These are phyloP conservation scores for Xanthoconium stramineum DNA, from an alignment of 768 basidiomycete species.

Conservation along the genomic window DNA sequence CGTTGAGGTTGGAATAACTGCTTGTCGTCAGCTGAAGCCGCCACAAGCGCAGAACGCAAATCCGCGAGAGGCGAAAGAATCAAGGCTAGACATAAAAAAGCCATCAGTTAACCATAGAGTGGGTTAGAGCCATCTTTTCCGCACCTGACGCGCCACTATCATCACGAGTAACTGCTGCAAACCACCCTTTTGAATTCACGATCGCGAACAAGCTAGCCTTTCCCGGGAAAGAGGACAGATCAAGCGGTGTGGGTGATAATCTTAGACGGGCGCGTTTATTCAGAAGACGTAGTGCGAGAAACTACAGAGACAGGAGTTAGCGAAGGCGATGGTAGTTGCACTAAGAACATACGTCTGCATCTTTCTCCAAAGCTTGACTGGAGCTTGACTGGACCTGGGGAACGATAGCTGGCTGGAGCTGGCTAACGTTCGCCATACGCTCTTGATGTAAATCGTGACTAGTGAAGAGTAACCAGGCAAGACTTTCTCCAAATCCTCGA, in stretches of 20 bases:
- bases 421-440: constrained; percentile 32
- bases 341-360: constrained; percentile 26
- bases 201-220: constrained; percentile 56
- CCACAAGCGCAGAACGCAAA: constrained; percentile 51
- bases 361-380: constrained; percentile 26
- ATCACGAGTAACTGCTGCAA: constrained; percentile 54
- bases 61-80: constrained; percentile 58
- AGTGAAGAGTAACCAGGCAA: neutral
- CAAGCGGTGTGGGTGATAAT: constrained; percentile 52
- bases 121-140: constrained; percentile 10
- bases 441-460: neutral
- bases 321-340: neutral
- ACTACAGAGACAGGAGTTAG: constrained; percentile 27
- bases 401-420: constrained; percentile 23
- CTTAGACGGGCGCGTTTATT: constrained; percentile 64
- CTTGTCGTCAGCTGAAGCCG: constrained; percentile 37
- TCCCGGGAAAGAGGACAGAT: constrained; percentile 38
- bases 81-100: constrained; percentile 41
- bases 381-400: constrained; percentile 26
- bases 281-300: constrained; percentile 38
- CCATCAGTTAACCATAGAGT: neutral
- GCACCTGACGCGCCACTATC: constrained; percentile 36
- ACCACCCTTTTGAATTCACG: constrained; percentile 64
- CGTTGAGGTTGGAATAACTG: constrained; percentile 52
- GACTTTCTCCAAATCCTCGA: neutral